Evolutionary conservation across 1,139 yeast species (phyloP).

Genomic region (Citeromyces siamensis): DNA sequence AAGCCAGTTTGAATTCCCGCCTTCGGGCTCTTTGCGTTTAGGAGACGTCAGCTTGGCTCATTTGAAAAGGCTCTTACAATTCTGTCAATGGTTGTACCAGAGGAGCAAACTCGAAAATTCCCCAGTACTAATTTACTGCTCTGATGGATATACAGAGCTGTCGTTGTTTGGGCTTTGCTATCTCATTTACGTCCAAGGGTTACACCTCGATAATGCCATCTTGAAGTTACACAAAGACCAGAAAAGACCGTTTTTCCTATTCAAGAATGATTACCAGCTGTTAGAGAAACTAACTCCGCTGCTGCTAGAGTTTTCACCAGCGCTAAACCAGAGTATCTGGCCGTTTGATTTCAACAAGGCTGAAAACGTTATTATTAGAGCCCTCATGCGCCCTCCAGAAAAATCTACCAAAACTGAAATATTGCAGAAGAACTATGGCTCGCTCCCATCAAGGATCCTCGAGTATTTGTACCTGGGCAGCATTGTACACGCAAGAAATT

Average conservation of each 20-base stretch:
- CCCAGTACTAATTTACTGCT: conserved; percentile 48
- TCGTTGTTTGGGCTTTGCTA: conserved; percentile 63
- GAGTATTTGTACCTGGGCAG: conserved; percentile 86
- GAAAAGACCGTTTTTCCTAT: conserved; percentile 76
- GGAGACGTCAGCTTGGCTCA: conserved; percentile 53
- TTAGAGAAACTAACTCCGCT: conserved; percentile 52
- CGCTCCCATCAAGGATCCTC: conserved; percentile 62
- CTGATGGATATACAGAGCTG: conserved; percentile 91
- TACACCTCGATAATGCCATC: conserved; percentile 35
- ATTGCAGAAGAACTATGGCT: conserved; percentile 23
- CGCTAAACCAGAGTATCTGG: conserved; percentile 4
- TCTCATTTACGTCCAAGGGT: conserved; percentile 49
- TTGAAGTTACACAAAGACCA: conserved; percentile 46
- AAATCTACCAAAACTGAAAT: conserved; percentile 10
- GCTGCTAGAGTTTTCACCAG: conserved; percentile 44
- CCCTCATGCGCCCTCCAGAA: conserved; percentile 12
- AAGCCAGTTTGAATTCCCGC: conserved; percentile 55
- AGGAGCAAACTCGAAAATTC: conserved; percentile 17
- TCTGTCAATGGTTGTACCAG: conserved; percentile 46
- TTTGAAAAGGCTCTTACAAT: conserved; percentile 43
- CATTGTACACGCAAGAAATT: conserved; percentile 66
- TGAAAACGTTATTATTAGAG: conserved; percentile 24
- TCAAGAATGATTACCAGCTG: conserved; percentile 61
- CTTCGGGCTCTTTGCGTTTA: conserved; percentile 69
- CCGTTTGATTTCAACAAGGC: conserved; percentile 9